Conservation (phyloP, 441 rosid species). For the Erodium texanum region DNA sequence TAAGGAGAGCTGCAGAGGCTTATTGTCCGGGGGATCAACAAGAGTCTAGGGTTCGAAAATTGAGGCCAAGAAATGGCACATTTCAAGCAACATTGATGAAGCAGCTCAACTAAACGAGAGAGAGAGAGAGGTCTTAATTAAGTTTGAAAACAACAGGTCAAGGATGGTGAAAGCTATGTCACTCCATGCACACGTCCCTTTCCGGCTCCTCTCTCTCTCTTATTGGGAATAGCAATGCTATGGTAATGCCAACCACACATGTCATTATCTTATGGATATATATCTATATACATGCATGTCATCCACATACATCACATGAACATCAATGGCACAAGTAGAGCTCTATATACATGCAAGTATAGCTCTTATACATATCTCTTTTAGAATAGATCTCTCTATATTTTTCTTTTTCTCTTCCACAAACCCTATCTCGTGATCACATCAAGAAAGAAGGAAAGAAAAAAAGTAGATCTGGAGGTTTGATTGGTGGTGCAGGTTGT, state of each 20-base stretch:
- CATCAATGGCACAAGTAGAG: too few species aligned
- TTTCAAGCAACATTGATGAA: too few species aligned
- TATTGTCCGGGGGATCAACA: conserved; percentile 31
- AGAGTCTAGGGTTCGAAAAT: conserved; percentile 30
- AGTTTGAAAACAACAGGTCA: conserved; percentile 33
- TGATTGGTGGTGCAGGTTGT: conserved; percentile 19
- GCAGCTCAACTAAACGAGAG: too few species aligned
- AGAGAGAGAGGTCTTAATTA: conserved; percentile 15
- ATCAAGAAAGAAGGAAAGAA: conserved; percentile 15
- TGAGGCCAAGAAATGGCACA: conserved; percentile 22
- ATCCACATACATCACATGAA: too few species aligned
- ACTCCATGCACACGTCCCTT: conserved; percentile 42
- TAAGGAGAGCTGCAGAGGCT: conserved; percentile 7
- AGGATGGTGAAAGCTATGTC: conserved; percentile 28
- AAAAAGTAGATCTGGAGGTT: conserved; percentile 38
- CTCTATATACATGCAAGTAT: too few species aligned
- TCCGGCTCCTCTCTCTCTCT: conserved; percentile 26
- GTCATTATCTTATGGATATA: too few species aligned
- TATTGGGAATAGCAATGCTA: neutral
- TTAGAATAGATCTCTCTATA: too few species aligned
- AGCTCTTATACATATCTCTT: too few species aligned
- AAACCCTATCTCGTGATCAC: conserved; percentile 3
- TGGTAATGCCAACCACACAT: too few species aligned
- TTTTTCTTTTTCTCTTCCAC: too few species aligned
- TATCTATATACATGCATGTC: neutral